A percentile compares a stretch with the other conserved stretches of the same genome.
Conservation (phyloP, 805 yeast genomes). For the Peterozyma toletana region DNA sequence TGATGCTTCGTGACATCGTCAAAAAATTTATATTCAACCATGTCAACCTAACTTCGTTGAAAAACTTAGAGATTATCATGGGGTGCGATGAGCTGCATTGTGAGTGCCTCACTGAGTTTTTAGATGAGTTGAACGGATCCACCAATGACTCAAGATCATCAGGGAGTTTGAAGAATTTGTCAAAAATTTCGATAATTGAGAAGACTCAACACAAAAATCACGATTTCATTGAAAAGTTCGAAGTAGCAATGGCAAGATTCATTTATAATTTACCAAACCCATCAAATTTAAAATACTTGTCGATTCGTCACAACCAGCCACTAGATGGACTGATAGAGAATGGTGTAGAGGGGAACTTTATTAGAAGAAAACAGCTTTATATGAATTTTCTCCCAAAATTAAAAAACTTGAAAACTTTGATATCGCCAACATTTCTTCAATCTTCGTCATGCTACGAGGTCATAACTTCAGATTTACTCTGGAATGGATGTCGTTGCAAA, state of each 20-base stretch:
- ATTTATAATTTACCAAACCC: conserved; percentile 26
- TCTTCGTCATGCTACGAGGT: conserved; percentile 64
- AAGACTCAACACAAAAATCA: conserved; percentile 27
- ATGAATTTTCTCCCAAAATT: conserved; percentile 39
- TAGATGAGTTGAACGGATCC: conserved; percentile 26
- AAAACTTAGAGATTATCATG: conserved; percentile 40
- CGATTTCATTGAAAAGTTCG: conserved; percentile 49
- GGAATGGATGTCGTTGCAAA: conserved; percentile 72
- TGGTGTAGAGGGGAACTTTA: conserved; percentile 70
- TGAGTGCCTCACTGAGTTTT: conserved; percentile 37
- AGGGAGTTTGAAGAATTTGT: conserved; percentile 22
- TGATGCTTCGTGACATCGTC: conserved; percentile 23
- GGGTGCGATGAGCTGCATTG: conserved; percentile 45
- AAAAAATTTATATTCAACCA: conserved; percentile 20
- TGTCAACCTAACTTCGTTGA: conserved; percentile 21
- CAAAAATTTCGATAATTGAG: conserved; percentile 27
- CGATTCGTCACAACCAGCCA: conserved; percentile 56
- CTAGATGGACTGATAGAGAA: conserved; percentile 47
- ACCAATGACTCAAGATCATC: conserved; percentile 14
- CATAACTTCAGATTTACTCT: conserved; percentile 57
- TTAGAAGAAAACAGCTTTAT: conserved; percentile 49
- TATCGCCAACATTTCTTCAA: conserved; percentile 55
- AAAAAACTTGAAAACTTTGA: conserved; percentile 31
- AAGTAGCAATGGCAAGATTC: conserved; percentile 37
- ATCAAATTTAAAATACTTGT: conserved; percentile 29